phyloP scores from a whole-genome alignment of 1,139 yeast species.

The Diutina siamensis region DNA sequence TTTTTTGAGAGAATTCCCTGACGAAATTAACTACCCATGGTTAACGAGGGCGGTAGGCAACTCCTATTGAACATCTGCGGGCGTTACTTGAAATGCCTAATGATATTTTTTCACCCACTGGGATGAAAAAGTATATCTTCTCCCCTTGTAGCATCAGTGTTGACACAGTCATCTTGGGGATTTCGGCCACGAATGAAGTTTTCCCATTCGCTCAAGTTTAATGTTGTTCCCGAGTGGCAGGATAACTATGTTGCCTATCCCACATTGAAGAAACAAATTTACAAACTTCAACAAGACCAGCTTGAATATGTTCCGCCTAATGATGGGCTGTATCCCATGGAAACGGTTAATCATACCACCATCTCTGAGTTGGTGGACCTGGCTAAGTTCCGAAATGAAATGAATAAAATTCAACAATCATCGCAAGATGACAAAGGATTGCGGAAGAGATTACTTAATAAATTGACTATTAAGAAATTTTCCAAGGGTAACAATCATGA shows the following conservation, averaged over 20 bases:
- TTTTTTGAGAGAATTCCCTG: too few relatives aligned
- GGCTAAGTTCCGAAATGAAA: constrained; percentile 9
- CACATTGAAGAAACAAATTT: constrained; percentile 49
- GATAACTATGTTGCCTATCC: constrained; percentile 57
- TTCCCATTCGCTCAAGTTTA: constrained; percentile 61
- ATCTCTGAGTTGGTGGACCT: constrained; percentile 17
- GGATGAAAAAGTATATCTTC: not conserved
- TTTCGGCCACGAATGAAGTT: too few relatives aligned
- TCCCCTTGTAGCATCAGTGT: too few relatives aligned
- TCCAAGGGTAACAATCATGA: not conserved
- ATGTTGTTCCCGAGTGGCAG: constrained; percentile 77
- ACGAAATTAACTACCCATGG: too few relatives aligned
- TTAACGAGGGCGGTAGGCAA: too few relatives aligned
- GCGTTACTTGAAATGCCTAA: too few relatives aligned
- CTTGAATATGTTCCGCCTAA: constrained; percentile 14
- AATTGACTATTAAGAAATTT: not conserved
- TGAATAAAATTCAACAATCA: not conserved
- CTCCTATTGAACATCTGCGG: too few relatives aligned
- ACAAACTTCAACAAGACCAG: constrained; percentile 32
- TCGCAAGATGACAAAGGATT: not conserved
- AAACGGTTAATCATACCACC: constrained; percentile 12
- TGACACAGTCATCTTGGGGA: too few relatives aligned
- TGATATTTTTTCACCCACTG: not conserved
- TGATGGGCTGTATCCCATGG: constrained; percentile 17
- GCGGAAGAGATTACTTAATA: not conserved